A percentile compares a stretch with the other conserved stretches of the same genome.
These are phyloP conservation scores for Trichoderma endophyticum DNA, from an alignment of 2,329 filamentous ascomycete species.

Conservation along the genomic window DNA sequence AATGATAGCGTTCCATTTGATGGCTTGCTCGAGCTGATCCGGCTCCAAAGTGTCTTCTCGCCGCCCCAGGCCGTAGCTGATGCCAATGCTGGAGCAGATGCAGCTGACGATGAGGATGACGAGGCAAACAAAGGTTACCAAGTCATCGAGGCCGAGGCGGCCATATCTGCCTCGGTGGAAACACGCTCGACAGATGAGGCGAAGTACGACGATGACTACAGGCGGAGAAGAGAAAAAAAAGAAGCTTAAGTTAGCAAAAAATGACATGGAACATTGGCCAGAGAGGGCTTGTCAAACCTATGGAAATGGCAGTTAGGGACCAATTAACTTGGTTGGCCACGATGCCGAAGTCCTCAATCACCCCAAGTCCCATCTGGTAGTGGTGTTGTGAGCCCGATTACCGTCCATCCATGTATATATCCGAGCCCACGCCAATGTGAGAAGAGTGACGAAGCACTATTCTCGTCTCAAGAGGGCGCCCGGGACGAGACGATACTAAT, in stretches of 20 bases:
- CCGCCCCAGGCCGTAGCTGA: constrained; percentile 25
- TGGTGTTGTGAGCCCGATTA: constrained; percentile 11
- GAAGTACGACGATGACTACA: constrained; percentile 25
- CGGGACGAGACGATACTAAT: background rate
- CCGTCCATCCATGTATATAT: constrained; percentile 13
- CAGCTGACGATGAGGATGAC: constrained; percentile 25
- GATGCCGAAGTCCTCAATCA: constrained; percentile 23
- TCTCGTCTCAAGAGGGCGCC: constrained; percentile 1
- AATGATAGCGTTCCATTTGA: constrained; percentile 28
- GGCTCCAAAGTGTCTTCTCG: constrained; percentile 18
- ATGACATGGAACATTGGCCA: background rate
- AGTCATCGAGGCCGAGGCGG: constrained; percentile 27
- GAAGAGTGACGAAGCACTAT: constrained; percentile 2
- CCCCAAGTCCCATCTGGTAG: constrained; percentile 24
- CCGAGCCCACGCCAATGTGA: constrained; percentile 6
- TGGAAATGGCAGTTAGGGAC: constrained; percentile 27
- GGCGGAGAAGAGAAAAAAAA: background rate
- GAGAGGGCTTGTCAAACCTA: constrained; percentile 19
- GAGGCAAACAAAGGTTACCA: constrained; percentile 25
- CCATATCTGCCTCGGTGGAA: constrained; percentile 23
- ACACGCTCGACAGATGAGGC: constrained; percentile 23
- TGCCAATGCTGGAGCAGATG: constrained; percentile 25
- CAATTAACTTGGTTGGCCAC: constrained; percentile 27
- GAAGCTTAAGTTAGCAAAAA: background rate
- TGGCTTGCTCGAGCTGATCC: constrained; percentile 18